Evolutionary conservation across 495 filamentous ascomycete species (phyloP).

Genomic region (Lepraria neglecta): DNA sequence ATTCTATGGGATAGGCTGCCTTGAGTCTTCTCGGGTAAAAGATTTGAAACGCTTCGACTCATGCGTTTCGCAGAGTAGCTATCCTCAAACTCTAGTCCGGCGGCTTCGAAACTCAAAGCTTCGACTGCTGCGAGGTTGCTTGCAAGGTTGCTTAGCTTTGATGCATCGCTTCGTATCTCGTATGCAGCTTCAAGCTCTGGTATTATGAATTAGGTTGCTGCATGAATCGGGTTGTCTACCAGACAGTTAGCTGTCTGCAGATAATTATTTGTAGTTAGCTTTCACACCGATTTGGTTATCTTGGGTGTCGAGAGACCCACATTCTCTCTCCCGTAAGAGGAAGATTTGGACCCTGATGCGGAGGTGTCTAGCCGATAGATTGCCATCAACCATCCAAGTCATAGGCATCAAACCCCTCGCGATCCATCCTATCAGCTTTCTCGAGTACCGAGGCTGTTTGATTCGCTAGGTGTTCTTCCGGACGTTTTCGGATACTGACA

Average conservation of each 20-base stretch:
- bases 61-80: background rate
- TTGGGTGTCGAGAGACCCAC: background rate
- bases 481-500: constrained; percentile 19
- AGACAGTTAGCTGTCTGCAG: too few species aligned
- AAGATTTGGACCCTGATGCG: background rate
- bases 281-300: background rate
- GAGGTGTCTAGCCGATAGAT: background rate
- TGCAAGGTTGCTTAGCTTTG: constrained; percentile 1
- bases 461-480: constrained; percentile 24
- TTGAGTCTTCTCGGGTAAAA: constrained; percentile 5
- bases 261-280: background rate
- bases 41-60: background rate
- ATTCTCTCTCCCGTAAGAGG: background rate
- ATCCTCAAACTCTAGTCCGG: constrained; percentile 3
- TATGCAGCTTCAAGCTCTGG: background rate
- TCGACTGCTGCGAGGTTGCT: constrained; percentile 5
- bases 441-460: constrained; percentile 23
- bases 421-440: constrained; percentile 23
- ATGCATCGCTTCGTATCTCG: background rate
- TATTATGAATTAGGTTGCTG: background rate
- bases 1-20: constrained; percentile 1
- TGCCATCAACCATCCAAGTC: background rate
- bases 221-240: background rate
- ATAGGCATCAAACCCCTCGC: constrained; percentile 19
- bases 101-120: constrained; percentile 8